Conservation (phyloP, 352 stramenopile species). For the Pythium monospermum region DNA sequence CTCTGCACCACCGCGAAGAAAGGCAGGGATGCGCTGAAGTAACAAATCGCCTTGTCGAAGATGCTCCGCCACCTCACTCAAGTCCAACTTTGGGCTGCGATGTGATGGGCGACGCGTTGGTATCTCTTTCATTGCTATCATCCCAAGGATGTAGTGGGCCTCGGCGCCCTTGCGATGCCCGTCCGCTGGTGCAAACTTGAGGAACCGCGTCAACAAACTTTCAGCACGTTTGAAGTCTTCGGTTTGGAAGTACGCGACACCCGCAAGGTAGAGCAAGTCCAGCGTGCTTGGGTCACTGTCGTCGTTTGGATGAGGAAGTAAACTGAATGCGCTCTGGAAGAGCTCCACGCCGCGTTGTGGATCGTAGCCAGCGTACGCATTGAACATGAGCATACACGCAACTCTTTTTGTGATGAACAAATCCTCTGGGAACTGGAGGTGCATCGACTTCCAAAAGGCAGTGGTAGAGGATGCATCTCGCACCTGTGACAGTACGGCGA, state of each 20-base stretch:
- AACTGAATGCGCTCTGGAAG: constrained; percentile 6
- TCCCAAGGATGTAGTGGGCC: constrained; percentile 1
- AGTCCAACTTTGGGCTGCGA: neutral
- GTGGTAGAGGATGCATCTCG: neutral
- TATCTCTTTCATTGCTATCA: constrained; percentile 4
- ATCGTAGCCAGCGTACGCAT: neutral
- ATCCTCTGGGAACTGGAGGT: neutral
- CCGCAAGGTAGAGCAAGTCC: constrained; percentile 3
- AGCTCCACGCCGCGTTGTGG: neutral
- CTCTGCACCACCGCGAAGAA: neutral
- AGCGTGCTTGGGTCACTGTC: constrained; percentile 5
- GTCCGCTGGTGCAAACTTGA: neutral
- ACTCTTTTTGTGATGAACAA: neutral
- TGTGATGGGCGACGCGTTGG: no score
- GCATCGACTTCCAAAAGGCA: constrained; percentile 2
- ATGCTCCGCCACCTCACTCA: neutral
- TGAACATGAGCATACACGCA: neutral
- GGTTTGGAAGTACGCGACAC: constrained; percentile 1
- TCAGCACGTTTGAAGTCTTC: neutral
- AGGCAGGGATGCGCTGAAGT: neutral
- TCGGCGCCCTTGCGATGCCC: constrained; percentile 7
- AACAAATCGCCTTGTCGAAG: constrained; percentile 3
- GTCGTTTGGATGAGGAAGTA: neutral
- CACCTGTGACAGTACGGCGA: neutral
- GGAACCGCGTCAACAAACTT: neutral